phyloP scores from a whole-genome alignment of 2,329 filamentous ascomycete genomes.

The Aspergillus latus region DNA sequence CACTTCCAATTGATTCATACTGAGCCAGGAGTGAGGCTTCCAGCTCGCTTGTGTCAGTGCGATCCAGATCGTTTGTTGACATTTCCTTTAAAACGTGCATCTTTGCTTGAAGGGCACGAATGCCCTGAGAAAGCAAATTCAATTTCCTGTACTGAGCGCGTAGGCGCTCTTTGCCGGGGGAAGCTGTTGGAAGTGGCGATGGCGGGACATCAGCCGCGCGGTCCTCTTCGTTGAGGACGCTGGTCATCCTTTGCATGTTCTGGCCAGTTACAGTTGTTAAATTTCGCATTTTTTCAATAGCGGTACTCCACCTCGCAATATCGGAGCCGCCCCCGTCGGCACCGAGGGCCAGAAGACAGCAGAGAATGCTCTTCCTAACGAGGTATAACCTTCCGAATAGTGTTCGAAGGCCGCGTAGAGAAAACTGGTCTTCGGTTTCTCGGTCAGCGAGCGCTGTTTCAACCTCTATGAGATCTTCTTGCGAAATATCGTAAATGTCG shows the following conservation, averaged over 20 bases:
- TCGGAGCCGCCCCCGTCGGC: constrained; percentile 76
- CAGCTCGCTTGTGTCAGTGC: constrained; percentile 68
- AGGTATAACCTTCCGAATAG: constrained; percentile 77
- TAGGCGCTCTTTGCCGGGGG: constrained; percentile 78
- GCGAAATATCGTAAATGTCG: constrained; percentile 80
- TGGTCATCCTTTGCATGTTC: constrained; percentile 65
- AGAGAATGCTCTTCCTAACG: constrained; percentile 80
- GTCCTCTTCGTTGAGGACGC: constrained; percentile 76
- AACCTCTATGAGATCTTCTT: constrained; percentile 71
- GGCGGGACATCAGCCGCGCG: constrained; percentile 56
- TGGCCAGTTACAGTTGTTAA: constrained; percentile 62
- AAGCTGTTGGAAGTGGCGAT: constrained; percentile 62
- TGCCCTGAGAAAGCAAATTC: constrained; percentile 82
- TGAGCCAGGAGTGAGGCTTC: constrained; percentile 78
- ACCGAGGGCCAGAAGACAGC: constrained; percentile 83
- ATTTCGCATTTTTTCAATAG: constrained; percentile 70
- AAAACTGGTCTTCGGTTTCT: constrained; percentile 74
- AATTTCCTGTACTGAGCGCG: constrained; percentile 85
- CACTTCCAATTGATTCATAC: constrained; percentile 90
- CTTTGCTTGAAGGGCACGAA: constrained; percentile 89
- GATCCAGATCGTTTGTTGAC: constrained; percentile 75
- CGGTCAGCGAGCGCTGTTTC: constrained; percentile 61
- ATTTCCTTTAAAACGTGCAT: constrained; percentile 89
- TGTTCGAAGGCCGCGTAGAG: constrained; percentile 76
- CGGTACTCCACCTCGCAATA: constrained; percentile 73